phyloP scores from a whole-genome alignment of 345 rosid species.

The Cardamine resedifolia region DNA sequence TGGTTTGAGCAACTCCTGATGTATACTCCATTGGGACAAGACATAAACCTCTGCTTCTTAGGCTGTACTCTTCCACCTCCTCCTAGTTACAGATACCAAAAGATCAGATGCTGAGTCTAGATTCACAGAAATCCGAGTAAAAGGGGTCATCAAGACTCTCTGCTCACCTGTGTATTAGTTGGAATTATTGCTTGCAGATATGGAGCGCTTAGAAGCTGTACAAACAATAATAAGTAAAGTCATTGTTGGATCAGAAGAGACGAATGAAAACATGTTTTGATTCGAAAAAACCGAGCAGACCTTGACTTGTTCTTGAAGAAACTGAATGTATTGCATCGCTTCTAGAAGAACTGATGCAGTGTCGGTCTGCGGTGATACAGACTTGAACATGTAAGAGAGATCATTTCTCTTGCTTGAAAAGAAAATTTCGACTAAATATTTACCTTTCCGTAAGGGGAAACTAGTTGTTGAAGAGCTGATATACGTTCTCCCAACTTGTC shows the following conservation, averaged over 20 bases:
- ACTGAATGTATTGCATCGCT: constrained; percentile 84
- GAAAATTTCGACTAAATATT: not conserved
- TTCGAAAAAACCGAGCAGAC: constrained; percentile 28
- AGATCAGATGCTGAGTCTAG: not conserved
- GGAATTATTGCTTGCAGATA: constrained; percentile 62
- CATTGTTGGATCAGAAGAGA: constrained; percentile 13
- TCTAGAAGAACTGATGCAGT: constrained; percentile 93
- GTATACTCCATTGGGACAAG: constrained; percentile 78
- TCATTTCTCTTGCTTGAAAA: not conserved
- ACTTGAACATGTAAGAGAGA: constrained; percentile 5
- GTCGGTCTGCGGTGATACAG: constrained; percentile 61
- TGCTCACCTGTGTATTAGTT: constrained; percentile 52
- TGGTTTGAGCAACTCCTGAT: constrained; percentile 70
- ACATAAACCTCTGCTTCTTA: constrained; percentile 78
- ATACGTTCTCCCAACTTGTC: constrained; percentile 88
- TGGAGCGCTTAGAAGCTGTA: constrained; percentile 90
- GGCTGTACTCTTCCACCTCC: constrained; percentile 56
- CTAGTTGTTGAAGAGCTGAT: constrained; percentile 86
- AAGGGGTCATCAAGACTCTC: not conserved
- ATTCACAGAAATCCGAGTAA: not conserved
- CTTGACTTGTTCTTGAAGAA: constrained; percentile 99
- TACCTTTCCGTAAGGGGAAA: constrained; percentile 99
- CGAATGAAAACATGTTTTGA: constrained; percentile 14
- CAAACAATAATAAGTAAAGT: not conserved
- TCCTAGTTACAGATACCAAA: constrained; percentile 30